These are phyloP conservation scores for Sugiyamaella chiloensis DNA, from an alignment of 805 yeast genomes.

Conservation along the genomic window DNA sequence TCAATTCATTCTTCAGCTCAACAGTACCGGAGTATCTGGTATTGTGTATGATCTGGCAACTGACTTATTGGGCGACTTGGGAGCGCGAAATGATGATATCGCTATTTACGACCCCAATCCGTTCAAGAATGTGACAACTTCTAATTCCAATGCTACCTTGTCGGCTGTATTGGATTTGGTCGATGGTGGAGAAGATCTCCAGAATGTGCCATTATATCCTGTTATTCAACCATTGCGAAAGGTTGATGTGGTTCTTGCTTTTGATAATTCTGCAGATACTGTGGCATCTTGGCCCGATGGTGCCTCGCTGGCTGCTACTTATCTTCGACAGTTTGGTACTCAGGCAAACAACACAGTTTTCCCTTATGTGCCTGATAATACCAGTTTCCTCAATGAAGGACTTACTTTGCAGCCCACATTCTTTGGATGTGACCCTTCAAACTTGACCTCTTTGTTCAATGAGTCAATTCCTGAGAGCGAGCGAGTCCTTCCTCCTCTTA, in stretches of 20 bases:
- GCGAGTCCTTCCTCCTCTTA: constrained; percentile 55
- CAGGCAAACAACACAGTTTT: constrained; percentile 61
- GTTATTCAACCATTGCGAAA: constrained; percentile 56
- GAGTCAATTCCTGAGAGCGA: constrained; percentile 20
- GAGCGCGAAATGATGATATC: constrained; percentile 54
- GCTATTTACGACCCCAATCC: constrained; percentile 75
- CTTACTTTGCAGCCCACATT: constrained; percentile 70
- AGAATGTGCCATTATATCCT: constrained; percentile 63
- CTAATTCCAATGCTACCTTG: constrained; percentile 36
- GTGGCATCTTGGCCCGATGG: constrained; percentile 62
- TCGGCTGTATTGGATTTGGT: constrained; percentile 48
- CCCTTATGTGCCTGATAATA: constrained; percentile 75
- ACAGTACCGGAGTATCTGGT: constrained; percentile 50
- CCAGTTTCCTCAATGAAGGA: constrained; percentile 56
- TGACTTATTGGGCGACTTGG: constrained; percentile 46
- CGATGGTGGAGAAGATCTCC: constrained; percentile 71
- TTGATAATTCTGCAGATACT: constrained; percentile 68
- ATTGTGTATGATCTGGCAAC: constrained; percentile 44
- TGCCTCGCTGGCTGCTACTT: constrained; percentile 53
- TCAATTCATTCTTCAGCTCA: constrained; percentile 55
- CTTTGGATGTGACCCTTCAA: constrained; percentile 74
- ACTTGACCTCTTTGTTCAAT: constrained; percentile 36
- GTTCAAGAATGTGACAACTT: constrained; percentile 46
- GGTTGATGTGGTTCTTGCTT: constrained; percentile 63
- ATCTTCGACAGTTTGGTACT: constrained; percentile 52